Conservation (phyloP, 257 asterid genomes). For the Fraxinus quadrangulata region DNA sequence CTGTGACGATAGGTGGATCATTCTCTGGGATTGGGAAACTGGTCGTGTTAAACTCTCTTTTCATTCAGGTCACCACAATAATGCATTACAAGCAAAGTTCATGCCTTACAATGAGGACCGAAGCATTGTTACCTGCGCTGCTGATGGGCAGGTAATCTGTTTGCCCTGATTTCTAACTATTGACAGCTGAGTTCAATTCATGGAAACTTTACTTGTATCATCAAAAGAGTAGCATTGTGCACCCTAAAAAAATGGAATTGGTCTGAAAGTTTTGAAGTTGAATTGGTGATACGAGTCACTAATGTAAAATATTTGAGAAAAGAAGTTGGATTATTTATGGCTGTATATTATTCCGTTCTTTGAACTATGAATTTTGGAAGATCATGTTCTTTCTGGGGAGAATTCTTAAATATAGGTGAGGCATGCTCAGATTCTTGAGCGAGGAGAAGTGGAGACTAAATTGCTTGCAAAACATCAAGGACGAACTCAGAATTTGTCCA, state of each 20-base stretch:
- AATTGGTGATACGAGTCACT: neutral
- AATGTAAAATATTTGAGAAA: neutral
- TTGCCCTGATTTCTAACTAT: conserved; percentile 8
- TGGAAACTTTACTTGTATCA: neutral
- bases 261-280: conserved; percentile 7
- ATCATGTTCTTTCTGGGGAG: conserved; percentile 15
- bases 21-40: conserved; percentile 94
- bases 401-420: conserved; percentile 60
- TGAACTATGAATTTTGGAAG: conserved; percentile 6
- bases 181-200: neutral
- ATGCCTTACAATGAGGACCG: conserved; percentile 83
- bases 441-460: conserved; percentile 64
- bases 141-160: conserved; percentile 84
- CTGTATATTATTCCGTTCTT: conserved; percentile 6
- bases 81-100: conserved; percentile 84
- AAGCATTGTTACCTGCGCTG: conserved; percentile 84
- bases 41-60: conserved; percentile 60
- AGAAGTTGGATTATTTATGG: conserved; percentile 2
- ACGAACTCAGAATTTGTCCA: conserved; percentile 73
- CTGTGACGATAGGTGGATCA: conserved; percentile 79
- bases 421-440: conserved; percentile 65
- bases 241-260: conserved; percentile 8
- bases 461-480: conserved; percentile 63
- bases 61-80: conserved; percentile 76
- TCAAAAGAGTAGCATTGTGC: conserved; percentile 1